Base-by-base conservation (phyloP, 164 flowering plant genomes). In the Vitis rotundifolia region DNA sequence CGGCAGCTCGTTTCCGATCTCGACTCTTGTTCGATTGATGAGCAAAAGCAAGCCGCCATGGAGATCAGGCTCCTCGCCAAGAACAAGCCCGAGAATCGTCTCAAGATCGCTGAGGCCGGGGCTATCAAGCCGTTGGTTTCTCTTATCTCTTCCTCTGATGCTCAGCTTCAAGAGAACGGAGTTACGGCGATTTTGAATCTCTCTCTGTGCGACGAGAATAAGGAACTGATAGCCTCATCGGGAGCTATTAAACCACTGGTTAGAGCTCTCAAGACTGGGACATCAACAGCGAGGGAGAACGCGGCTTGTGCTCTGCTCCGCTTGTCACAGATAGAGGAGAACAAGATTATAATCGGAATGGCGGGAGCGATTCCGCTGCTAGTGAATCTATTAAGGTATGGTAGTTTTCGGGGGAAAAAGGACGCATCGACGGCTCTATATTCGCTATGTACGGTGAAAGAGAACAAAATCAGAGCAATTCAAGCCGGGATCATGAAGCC, bases 281-380 rank as follows among this genome's bases (percentile, higher is more conserved):
- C 91, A 2, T 10, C 92, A 10, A 87, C 90, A 26, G 84, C 96
- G 9, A 84, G 78, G 65, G 97, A 94, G 80, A 94, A 91, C 88
- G 81, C 98, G 0, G 98, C 98, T 3, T 91, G 96, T 61, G 94
- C 98, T 60, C 84, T 94, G 60, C 87, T 91, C 10, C 84, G 96
- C 10, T 83, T 94, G 5, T 86, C 96, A 28, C 91, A 88, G 58
- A 9, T 81, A 0, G 96, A 89, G 53, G 91, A 88, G 69, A 81
- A 82, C 77, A 91, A 90, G 77, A 44, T 60, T 19, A 70, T 78
- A 12, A 91, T 91, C 75, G 98, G 98, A 15, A 80, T 94, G 59
- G 87, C 94, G 2, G 97, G 98, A n/a, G 96, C 97, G 64, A 84
- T 94, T 59, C 89, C 91, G 26, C 79, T 71, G 2, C 85, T 94